Evolutionary conservation across 2,329 filamentous ascomycete species (phyloP).

Genomic region (Xylaria sp.): DNA sequence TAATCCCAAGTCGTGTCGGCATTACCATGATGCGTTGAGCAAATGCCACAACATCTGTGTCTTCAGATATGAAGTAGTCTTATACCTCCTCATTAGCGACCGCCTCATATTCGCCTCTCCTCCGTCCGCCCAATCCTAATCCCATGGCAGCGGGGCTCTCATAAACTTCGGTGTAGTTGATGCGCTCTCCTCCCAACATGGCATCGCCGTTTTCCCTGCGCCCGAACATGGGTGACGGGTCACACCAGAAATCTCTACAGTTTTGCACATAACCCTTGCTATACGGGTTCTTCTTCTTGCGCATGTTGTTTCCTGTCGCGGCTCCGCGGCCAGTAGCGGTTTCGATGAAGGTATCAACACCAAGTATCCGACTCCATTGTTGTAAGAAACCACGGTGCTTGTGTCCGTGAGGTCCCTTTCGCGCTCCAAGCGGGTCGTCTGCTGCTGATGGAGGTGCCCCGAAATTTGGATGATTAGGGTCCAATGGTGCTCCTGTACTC

Average conservation of each 20-base stretch:
- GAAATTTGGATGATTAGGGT: conserved; percentile 72
- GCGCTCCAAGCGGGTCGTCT: conserved; percentile 54
- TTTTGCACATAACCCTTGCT: conserved; percentile 85
- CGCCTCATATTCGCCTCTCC: conserved; percentile 70
- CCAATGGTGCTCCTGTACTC: conserved; percentile 79
- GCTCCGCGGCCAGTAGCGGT: conserved; percentile 88
- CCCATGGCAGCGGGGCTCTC: conserved; percentile 80
- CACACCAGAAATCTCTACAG: conserved; percentile 96
- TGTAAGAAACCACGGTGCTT: conserved; percentile 75
- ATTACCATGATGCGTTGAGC: conserved; percentile 26
- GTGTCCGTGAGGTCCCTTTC: conserved; percentile 58
- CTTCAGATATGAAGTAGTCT: not conserved
- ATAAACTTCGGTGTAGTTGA: conserved; percentile 92
- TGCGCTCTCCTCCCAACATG: conserved; percentile 77
- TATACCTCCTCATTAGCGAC: conserved; percentile 69
- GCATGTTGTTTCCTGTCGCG: conserved; percentile 62
- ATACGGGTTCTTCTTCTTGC: conserved; percentile 81
- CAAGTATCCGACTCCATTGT: conserved; percentile 85
- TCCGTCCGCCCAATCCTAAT: conserved; percentile 57
- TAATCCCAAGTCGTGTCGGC: conserved; percentile 26
- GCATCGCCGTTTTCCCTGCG: conserved; percentile 78
- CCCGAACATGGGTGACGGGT: conserved; percentile 83
- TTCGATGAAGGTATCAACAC: conserved; percentile 92
- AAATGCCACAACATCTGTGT: conserved; percentile 10
- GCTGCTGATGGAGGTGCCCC: conserved; percentile 58